phyloP scores from a whole-genome alignment of 2,329 filamentous ascomycete species.

The Sarocladium strictum region DNA sequence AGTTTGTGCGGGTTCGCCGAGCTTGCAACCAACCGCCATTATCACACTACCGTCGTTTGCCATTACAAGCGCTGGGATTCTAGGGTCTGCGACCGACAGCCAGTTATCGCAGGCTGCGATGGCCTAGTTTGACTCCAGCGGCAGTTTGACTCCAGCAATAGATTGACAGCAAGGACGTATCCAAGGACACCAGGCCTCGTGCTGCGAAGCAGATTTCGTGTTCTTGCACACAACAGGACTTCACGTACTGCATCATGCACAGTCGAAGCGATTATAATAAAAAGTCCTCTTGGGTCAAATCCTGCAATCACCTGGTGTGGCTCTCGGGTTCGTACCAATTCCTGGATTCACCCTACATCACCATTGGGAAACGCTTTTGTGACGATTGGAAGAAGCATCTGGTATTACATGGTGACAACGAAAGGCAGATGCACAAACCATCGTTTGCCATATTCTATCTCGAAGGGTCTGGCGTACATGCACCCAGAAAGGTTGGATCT shows the following conservation, averaged over 20 bases:
- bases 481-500: slow-evolving; percentile 1
- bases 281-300: slow-evolving; percentile 5
- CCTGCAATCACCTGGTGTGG: not conserved
- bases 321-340: not conserved
- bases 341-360: not conserved
- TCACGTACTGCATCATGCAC: not conserved
- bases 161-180: not conserved
- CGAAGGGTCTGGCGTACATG: not conserved
- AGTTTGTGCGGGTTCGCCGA: slow-evolving; percentile 4
- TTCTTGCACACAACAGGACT: not conserved
- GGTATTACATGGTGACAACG: not conserved
- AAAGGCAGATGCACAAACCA: not conserved
- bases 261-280: not conserved
- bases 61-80: not conserved
- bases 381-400: slow-evolving; percentile 1
- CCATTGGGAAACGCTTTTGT: slow-evolving; percentile 2
- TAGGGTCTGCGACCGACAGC: not conserved
- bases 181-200: not conserved
- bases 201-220: not conserved
- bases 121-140: too few relatives aligned
- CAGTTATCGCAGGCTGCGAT: too few relatives aligned
- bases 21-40: not conserved
- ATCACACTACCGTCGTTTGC: not conserved
- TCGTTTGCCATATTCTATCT: slow-evolving; percentile 1
- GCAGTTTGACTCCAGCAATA: slow-evolving; percentile 2